Evolutionary conservation across 306 rosid species (phyloP).

Genomic region (Psophocarpus tetragonolobus): DNA sequence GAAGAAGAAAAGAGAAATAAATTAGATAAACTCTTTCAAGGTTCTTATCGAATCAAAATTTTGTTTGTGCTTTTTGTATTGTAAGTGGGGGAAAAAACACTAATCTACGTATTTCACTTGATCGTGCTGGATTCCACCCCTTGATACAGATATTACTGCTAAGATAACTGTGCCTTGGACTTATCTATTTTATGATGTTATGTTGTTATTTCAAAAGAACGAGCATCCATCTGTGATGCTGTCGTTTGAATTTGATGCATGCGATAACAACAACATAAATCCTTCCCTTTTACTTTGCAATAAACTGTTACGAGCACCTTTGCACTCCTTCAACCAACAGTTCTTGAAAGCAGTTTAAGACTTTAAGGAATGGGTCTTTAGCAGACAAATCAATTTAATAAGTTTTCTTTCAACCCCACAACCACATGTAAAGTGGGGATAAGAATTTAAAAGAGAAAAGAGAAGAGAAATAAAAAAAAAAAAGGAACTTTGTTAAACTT

Average conservation of each 20-base stretch:
- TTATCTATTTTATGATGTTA: conserved; percentile 7
- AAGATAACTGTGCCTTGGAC: conserved; percentile 25
- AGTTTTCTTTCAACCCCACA: conserved; percentile 32
- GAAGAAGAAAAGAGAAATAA: background rate
- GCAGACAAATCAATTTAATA: conserved; percentile 33
- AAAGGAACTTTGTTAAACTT: conserved; percentile 31
- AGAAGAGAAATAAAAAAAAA: background rate
- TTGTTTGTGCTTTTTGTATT: background rate
- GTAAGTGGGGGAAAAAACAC: background rate
- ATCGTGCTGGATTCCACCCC: conserved; percentile 20
- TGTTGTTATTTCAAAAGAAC: conserved; percentile 19
- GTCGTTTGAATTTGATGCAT: conserved; percentile 27
- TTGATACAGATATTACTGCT: background rate
- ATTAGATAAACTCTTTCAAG: background rate
- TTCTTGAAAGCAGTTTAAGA: conserved; percentile 21
- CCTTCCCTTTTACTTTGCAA: conserved; percentile 17
- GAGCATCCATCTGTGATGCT: background rate
- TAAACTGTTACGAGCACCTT: conserved; percentile 26
- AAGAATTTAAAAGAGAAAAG: conserved; percentile 7
- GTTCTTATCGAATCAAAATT: background rate
- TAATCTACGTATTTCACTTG: conserved; percentile 1
- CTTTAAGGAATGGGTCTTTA: conserved; percentile 26
- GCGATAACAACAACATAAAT: conserved; percentile 5
- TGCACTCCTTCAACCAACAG: conserved; percentile 26
- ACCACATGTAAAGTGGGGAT: conserved; percentile 31